Evolutionary conservation across 2,329 filamentous ascomycete species (phyloP), one percentile per base, ranked within the genome.

Genomic region (Aspergillus sp.): DNA sequence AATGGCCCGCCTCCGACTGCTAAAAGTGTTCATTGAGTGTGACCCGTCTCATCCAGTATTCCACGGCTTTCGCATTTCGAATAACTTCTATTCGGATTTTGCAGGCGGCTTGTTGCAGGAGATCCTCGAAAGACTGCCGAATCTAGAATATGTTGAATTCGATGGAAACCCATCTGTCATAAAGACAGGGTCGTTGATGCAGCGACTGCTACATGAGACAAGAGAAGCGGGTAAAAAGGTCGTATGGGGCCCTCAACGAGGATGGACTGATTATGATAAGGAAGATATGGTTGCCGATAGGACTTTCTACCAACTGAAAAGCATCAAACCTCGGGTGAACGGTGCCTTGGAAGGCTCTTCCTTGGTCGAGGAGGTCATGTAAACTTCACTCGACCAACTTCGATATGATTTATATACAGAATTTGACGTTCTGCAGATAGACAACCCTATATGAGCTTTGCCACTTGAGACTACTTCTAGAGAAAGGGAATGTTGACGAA

Each of bases 21-120:
- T 87, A 47, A 82, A 80, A 60, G 74, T 87, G 7, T 86, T 86
- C 60, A 77, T 86, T 8, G 81, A 86, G 63, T 77, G 78, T 53
- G 84, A 87, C 66, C 84, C 78, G 4, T 77, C 79, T 6, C 74
- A 80, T 58, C 77, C 78, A 20, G 71, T 81, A 4, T 86, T 86
- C 62, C 77, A 81, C 46, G 83, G 82, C 1, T 86, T 84, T 64
- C 73, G 83, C n/a, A 75, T 81, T 15, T 81, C 80, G n/a, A 74
- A 79, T 44, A 76, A 80, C 41, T 85, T 81, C 58, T 87, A 86
- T 64, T 85, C 83, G 2, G 73, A 78, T 41, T 86, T 86, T 63
- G 82, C 81, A 34, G 75, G 80, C 1, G 71, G 75, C 4, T 58
- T 86, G 61, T 62, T 86, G 34, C 71, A 72, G 33, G 73, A 77